These are phyloP conservation scores for Citrus trifoliata DNA, from an alignment of 345 rosid genomes.

Conservation along the genomic window DNA sequence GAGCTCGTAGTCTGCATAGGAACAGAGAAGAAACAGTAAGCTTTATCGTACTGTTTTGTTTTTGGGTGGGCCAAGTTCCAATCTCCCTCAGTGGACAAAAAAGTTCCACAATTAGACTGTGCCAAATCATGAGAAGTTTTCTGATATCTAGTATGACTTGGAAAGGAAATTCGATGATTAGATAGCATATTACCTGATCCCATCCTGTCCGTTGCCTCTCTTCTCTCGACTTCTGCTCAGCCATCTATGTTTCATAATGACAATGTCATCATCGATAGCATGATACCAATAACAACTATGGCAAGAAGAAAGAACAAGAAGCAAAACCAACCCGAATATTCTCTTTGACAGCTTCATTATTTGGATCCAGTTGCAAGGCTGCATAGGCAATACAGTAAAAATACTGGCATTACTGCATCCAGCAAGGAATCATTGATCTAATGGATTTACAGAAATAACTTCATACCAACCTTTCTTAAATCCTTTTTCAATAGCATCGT, in stretches of 20 bases:
- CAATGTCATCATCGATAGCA: constrained; percentile 6
- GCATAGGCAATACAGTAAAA: constrained; percentile 15
- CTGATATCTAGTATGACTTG: not conserved
- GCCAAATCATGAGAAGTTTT: not conserved
- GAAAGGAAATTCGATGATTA: too few relatives aligned
- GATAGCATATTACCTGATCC: constrained; percentile 43
- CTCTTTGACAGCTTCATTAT: constrained; percentile 68
- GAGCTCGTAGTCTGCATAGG: constrained; percentile 28
- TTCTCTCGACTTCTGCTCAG: constrained; percentile 68
- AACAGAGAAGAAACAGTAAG: not conserved
- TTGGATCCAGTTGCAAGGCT: constrained; percentile 82
- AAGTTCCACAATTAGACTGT: not conserved
- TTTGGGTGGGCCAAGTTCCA: not conserved
- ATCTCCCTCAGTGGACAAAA: not conserved
- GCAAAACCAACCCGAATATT: constrained; percentile 58
- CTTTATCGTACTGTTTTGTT: not conserved
- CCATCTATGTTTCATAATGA: constrained; percentile 43
- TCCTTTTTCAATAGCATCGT: constrained; percentile 80
- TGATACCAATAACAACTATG: not conserved
- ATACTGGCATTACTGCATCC: not conserved
- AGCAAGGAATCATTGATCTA: not conserved
- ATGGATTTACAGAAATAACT: not conserved
- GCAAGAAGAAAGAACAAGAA: not conserved
- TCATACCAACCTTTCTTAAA: constrained; percentile 68
- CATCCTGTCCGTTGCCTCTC: constrained; percentile 40